A percentile compares a stretch with the other conserved stretches of the same genome.
phyloP scores from a whole-genome alignment of 768 basidiomycete genomes.

The Lactarius sanguifluus region DNA sequence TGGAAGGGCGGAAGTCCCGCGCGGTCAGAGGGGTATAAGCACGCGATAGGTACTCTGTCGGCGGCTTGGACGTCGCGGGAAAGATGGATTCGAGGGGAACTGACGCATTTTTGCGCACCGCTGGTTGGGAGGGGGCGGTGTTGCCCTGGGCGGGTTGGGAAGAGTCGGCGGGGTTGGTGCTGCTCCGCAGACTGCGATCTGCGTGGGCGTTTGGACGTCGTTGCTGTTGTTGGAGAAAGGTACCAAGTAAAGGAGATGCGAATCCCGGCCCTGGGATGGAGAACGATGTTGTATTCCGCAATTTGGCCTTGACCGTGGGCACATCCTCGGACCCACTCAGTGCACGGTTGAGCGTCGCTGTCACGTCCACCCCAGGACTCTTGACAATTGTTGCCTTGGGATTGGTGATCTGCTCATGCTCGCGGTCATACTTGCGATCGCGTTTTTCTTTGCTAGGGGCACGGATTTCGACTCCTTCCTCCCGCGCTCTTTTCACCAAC shows the following conservation, averaged over 20 bases:
- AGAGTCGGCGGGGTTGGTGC: conserved; percentile 13
- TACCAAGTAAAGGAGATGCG: conserved; percentile 59
- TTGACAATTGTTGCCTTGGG: conserved; percentile 25
- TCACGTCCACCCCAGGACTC: conserved; percentile 43
- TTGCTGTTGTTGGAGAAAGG: conserved; percentile 54
- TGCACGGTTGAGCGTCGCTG: conserved; percentile 37
- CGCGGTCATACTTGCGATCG: conserved; percentile 32
- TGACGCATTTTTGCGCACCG: conserved; percentile 38
- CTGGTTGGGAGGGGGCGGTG: conserved; percentile 31
- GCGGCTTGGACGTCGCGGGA: conserved; percentile 74
- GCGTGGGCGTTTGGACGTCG: conserved; percentile 40
- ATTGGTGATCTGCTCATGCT: conserved; percentile 16
- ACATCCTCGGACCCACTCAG: conserved; percentile 25
- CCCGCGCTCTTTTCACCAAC: conserved; percentile 66
- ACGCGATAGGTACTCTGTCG: conserved; percentile 78
- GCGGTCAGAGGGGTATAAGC: conserved; percentile 73
- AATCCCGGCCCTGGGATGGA: conserved; percentile 39
- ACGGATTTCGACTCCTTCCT: conserved; percentile 52
- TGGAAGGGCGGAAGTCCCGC: conserved; percentile 70
- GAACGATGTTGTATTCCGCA: conserved; percentile 47
- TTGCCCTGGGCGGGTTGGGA: conserved; percentile 18
- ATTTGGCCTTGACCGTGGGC: conserved; percentile 17
- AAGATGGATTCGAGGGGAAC: conserved; percentile 84
- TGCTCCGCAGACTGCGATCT: conserved; percentile 30
- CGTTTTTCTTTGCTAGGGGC: conserved; percentile 52